A percentile compares a stretch with the other conserved stretches of the same genome.
These are phyloP conservation scores for Xylaria castorea DNA, from an alignment of 495 filamentous ascomycete genomes.

Conservation along the genomic window DNA sequence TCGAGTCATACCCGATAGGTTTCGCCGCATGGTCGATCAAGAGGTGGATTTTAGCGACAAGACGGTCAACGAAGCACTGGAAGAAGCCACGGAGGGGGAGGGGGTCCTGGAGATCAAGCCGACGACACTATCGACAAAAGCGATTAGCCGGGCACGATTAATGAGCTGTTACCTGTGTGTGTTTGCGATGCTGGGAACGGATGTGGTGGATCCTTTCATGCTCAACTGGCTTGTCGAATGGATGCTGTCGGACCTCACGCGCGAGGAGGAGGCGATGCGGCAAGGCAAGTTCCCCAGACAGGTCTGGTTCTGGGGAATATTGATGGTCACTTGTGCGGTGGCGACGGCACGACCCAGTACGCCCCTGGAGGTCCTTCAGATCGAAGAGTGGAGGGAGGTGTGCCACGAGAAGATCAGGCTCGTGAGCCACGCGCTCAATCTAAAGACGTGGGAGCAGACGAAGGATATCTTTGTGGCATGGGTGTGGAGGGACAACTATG, in stretches of 20 bases:
- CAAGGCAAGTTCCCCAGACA: constrained; percentile 28
- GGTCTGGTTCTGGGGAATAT: constrained; percentile 30
- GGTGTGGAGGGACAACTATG: constrained; percentile 30
- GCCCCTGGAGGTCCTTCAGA: constrained; percentile 26
- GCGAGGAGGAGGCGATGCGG: constrained; percentile 29
- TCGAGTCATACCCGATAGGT: constrained; percentile 26
- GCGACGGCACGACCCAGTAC: constrained; percentile 29
- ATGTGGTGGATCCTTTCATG: constrained; percentile 29
- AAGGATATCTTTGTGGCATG: constrained; percentile 26
- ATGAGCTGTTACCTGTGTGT: constrained; percentile 30
- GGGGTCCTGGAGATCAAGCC: constrained; percentile 22
- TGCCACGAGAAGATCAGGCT: constrained; percentile 30
- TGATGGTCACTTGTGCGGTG: constrained; percentile 30
- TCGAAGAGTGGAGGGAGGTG: constrained; percentile 29
- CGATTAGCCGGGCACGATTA: constrained; percentile 25
- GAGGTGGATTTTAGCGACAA: constrained; percentile 24
- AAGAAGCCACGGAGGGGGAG: constrained; percentile 14
- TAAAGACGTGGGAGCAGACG: constrained; percentile 30
- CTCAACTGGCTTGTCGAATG: constrained; percentile 30
- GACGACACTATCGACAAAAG: constrained; percentile 24
- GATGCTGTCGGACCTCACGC: constrained; percentile 29
- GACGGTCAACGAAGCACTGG: constrained; percentile 28
- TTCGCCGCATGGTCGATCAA: constrained; percentile 27
- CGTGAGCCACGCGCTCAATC: constrained; percentile 28
- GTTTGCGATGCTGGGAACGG: constrained; percentile 28